Conservation (phyloP, 371 early-diverging fungal species). For the Saksenaea vasiformis region DNA sequence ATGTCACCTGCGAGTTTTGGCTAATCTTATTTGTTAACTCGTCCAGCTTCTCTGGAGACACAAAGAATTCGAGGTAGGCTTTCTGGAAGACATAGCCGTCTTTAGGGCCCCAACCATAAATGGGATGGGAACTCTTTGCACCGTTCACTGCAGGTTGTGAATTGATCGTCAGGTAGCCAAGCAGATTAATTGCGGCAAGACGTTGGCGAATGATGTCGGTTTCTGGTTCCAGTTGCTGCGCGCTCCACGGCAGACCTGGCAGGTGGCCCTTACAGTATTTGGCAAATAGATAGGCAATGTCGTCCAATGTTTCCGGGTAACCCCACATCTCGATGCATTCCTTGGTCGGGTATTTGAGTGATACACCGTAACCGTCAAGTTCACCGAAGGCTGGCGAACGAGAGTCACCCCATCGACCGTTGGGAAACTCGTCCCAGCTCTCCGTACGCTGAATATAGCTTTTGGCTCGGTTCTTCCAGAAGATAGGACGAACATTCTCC, state of each 20-base stretch:
- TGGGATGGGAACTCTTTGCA: slow-evolving; percentile 73
- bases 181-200: slow-evolving; percentile 73
- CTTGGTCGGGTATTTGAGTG: slow-evolving; percentile 68
- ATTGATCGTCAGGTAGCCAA: slow-evolving; percentile 94
- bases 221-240: slow-evolving; percentile 82
- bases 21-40: slow-evolving; percentile 69
- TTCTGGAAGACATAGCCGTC: slow-evolving; percentile 97
- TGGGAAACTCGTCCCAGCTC: slow-evolving; percentile 97
- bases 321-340: slow-evolving; percentile 83
- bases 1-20: slow-evolving; percentile 75
- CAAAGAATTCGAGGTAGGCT: slow-evolving; percentile 96
- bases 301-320: slow-evolving; percentile 63
- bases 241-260: slow-evolving; percentile 90
- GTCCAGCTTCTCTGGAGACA: slow-evolving; percentile 74
- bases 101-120: slow-evolving; percentile 96
- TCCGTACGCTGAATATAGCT: slow-evolving; percentile 94
- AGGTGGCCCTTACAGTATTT: slow-evolving; percentile 81
- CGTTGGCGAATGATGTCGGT: slow-evolving; percentile 75
- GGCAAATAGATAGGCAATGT: slow-evolving; percentile 78
- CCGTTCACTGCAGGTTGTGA: slow-evolving; percentile 97
- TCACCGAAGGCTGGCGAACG: slow-evolving; percentile 92
- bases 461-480: slow-evolving; percentile 94
- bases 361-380: slow-evolving; percentile 87
- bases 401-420: slow-evolving; percentile 98
- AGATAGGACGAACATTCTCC: slow-evolving; percentile 96